phyloP scores from a whole-genome alignment of 805 yeast species.

The Teunomyces gatunensis region DNA sequence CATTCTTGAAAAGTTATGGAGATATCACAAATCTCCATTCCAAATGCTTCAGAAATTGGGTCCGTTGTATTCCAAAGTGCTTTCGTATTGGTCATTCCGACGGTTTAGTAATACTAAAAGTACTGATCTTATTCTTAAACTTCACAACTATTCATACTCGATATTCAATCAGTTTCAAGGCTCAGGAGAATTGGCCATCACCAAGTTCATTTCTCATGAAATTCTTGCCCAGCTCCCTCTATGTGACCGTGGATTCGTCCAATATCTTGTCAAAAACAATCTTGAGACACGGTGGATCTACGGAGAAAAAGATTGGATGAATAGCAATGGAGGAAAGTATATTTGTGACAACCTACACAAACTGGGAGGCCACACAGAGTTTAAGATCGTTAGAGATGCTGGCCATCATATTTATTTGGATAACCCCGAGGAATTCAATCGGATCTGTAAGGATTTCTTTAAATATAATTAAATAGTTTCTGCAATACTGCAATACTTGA shows the following conservation, averaged over 20 bases:
- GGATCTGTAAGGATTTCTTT: slow-evolving; percentile 22
- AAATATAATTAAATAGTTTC: slow-evolving; percentile 1
- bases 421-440: slow-evolving; percentile 33
- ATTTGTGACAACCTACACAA: slow-evolving; percentile 24
- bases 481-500: background rate
- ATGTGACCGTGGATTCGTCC: slow-evolving; percentile 38
- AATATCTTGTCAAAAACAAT: slow-evolving; percentile 20
- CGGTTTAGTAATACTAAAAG: slow-evolving; percentile 31
- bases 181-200: slow-evolving; percentile 43
- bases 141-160: slow-evolving; percentile 40
- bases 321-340: slow-evolving; percentile 34
- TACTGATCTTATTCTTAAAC: slow-evolving; percentile 26
- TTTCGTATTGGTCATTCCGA: slow-evolving; percentile 42
- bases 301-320: slow-evolving; percentile 47
- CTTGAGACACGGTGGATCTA: slow-evolving; percentile 35
- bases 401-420: slow-evolving; percentile 45
- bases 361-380: slow-evolving; percentile 16
- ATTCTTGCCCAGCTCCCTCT: slow-evolving; percentile 38
- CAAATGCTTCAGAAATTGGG: slow-evolving; percentile 37
- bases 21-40: slow-evolving; percentile 37
- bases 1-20: slow-evolving; percentile 35
- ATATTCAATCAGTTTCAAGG: slow-evolving; percentile 44
- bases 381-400: slow-evolving; percentile 29
- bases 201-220: slow-evolving; percentile 39
- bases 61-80: slow-evolving; percentile 38